Evolutionary conservation across 495 filamentous ascomycete genomes (phyloP).

Genomic region (Podospora appendiculata): DNA sequence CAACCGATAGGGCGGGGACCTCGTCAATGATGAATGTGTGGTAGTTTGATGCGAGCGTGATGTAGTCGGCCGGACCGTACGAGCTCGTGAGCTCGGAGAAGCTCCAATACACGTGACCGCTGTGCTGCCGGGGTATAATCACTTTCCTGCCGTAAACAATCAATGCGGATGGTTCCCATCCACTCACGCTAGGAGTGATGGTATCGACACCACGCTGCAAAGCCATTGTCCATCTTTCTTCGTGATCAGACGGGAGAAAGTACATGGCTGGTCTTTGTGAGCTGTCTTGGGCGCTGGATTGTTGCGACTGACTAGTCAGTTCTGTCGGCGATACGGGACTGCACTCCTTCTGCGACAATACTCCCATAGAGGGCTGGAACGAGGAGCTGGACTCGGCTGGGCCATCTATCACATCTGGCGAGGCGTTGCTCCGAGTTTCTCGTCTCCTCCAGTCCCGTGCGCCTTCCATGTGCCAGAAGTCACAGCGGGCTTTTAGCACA

Average conservation of each 20-base stretch:
- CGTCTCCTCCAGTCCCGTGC: slow-evolving; percentile 55
- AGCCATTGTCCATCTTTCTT: slow-evolving; percentile 8
- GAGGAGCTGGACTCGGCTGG: slow-evolving; percentile 1
- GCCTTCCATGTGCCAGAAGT: slow-evolving; percentile 67
- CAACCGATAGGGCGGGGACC: slow-evolving; percentile 47
- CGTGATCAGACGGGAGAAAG: slow-evolving; percentile 15
- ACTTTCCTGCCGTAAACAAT: slow-evolving; percentile 54
- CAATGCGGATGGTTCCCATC: slow-evolving; percentile 43
- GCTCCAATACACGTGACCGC: slow-evolving; percentile 45
- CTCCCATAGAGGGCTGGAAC: background rate
- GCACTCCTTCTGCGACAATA: background rate
- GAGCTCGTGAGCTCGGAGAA: slow-evolving; percentile 52
- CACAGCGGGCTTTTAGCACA: slow-evolving; percentile 57
- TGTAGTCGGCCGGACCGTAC: slow-evolving; percentile 66
- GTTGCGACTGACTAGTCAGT: too few relatives aligned
- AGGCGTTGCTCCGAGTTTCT: slow-evolving; percentile 24
- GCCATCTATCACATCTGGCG: background rate
- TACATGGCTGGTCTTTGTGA: slow-evolving; percentile 23
- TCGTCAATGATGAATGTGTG: slow-evolving; percentile 59
- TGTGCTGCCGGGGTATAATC: slow-evolving; percentile 38
- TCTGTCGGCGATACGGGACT: background rate
- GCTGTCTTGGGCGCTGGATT: background rate
- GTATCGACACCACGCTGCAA: background rate
- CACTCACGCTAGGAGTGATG: slow-evolving; percentile 5
- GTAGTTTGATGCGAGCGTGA: slow-evolving; percentile 59